Evolutionary conservation across 768 basidiomycete genomes (phyloP).

Genomic region (Rhodocollybia butyracea): DNA sequence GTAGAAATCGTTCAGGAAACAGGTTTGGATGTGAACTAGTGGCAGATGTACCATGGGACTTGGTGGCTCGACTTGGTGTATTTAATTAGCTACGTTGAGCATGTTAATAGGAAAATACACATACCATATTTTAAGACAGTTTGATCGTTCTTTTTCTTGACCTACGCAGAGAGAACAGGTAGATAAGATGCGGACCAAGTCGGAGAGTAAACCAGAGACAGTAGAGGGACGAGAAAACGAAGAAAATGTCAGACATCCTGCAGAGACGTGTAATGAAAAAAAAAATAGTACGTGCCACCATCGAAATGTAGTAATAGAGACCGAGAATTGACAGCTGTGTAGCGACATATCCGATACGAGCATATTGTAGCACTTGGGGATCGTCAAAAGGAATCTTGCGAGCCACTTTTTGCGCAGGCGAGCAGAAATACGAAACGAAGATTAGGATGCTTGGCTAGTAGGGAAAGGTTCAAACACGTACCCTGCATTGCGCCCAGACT

Average conservation of each 20-base stretch:
- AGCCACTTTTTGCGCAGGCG: slow-evolving; percentile 57
- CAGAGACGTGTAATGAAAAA: no score
- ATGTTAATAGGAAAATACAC: slow-evolving; percentile 21
- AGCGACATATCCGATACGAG: slow-evolving; percentile 79
- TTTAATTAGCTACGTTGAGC: not conserved
- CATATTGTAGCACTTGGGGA: slow-evolving; percentile 75
- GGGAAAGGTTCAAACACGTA: slow-evolving; percentile 25
- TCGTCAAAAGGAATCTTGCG: slow-evolving; percentile 90
- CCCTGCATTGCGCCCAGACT: slow-evolving; percentile 94
- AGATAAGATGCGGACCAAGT: not conserved
- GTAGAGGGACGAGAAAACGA: no score
- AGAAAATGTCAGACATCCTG: no score
- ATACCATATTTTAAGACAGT: slow-evolving; percentile 93
- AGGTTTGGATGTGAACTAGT: not conserved
- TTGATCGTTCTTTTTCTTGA: slow-evolving; percentile 94
- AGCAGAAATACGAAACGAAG: not conserved
- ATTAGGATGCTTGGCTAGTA: not conserved
- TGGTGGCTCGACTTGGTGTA: slow-evolving; percentile 64
- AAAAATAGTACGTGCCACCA: slow-evolving; percentile 47
- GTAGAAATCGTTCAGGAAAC: not conserved
- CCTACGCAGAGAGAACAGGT: slow-evolving; percentile 37
- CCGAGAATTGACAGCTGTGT: slow-evolving; percentile 70
- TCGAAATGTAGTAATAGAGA: slow-evolving; percentile 77
- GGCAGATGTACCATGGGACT: slow-evolving; percentile 65
- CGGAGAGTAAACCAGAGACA: no score